Evolutionary conservation across 495 filamentous ascomycete species (phyloP).

Genomic region (Cairneyella variabilis): DNA sequence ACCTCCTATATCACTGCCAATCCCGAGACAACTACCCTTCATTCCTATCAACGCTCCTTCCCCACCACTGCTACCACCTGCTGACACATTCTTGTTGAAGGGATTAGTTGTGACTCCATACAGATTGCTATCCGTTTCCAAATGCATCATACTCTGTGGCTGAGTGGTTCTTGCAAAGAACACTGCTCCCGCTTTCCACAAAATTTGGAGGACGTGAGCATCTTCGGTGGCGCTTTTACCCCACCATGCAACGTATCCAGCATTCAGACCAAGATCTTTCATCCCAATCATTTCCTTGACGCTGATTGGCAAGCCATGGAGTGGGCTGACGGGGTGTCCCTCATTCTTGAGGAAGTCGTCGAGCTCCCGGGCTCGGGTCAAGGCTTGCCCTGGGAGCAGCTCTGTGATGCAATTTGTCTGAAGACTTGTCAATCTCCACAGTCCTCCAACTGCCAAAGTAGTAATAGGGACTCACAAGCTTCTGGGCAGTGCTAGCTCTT

Average conservation of each 20-base stretch:
- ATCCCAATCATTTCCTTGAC: conserved; percentile 64
- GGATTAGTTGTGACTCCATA: conserved; percentile 44
- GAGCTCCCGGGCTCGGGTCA: conserved; percentile 52
- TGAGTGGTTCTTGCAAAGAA: conserved; percentile 50
- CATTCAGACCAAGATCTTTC: conserved; percentile 45
- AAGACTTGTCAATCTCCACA: no score
- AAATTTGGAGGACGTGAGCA: conserved; percentile 40
- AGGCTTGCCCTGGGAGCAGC: conserved; percentile 56
- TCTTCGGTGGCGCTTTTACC: conserved; percentile 35
- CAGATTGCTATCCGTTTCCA: conserved; percentile 27
- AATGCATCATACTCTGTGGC: conserved; percentile 24
- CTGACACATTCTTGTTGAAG: conserved; percentile 43
- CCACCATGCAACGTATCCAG: conserved; percentile 43
- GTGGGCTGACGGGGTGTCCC: conserved; percentile 46
- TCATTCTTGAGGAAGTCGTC: conserved; percentile 52
- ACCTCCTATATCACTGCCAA: conserved; percentile 58
- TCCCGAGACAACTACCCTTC: conserved; percentile 50
- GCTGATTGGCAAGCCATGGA: conserved; percentile 67
- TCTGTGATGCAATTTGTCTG: conserved; percentile 60
- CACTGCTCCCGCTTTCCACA: conserved; percentile 44
- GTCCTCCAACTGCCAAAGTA: no score
- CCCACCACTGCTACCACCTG: conserved; percentile 57
- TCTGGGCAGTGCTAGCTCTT: conserved; percentile 53
- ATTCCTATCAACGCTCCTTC: conserved; percentile 53
- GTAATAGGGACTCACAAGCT: not conserved